A percentile compares a stretch with the other conserved stretches of the same genome.
These are phyloP conservation scores for Silene noctiflora DNA, from an alignment of 179 eudicot genomes.

Conservation along the genomic window DNA sequence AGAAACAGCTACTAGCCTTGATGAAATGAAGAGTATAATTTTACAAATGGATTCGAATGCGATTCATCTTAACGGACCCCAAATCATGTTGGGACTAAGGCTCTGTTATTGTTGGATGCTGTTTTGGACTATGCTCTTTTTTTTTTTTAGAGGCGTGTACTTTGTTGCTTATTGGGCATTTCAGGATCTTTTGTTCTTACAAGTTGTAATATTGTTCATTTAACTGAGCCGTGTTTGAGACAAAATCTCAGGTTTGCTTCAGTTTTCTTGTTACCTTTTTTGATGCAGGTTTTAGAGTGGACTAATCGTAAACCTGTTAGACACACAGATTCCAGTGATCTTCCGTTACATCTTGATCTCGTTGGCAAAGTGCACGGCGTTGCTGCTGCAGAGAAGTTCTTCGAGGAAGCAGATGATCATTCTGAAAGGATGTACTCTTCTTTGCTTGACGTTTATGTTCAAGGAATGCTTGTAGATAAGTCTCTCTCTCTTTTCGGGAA, in stretches of 20 bases:
- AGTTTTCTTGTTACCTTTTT: too few species aligned
- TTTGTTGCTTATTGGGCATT: too few species aligned
- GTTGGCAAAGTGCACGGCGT: constrained; percentile 50
- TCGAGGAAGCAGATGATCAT: constrained; percentile 32
- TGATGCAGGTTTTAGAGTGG: constrained; percentile 50
- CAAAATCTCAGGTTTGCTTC: too few species aligned
- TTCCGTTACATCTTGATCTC: constrained; percentile 50
- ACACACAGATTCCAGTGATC: constrained; percentile 29
- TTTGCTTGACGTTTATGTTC: constrained; percentile 49
- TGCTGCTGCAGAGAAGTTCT: constrained; percentile 52
- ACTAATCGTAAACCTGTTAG: constrained; percentile 27
- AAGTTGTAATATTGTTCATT: too few species aligned
- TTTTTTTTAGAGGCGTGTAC: too few species aligned
- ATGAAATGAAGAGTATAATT: too few species aligned
- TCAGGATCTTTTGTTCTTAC: too few species aligned
- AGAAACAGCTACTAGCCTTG: too few species aligned
- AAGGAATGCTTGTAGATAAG: constrained; percentile 45
- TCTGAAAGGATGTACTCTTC: constrained; percentile 50
- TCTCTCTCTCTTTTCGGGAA: constrained; percentile 36
- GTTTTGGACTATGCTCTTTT: not conserved
- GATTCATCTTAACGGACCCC: not conserved
- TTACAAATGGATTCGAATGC: too few species aligned
- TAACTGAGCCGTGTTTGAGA: too few species aligned
- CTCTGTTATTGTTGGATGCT: not conserved
- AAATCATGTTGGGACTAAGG: not conserved